Percentiles rank a stretch among this genome's conserved stretches.
Evolutionary conservation across 2,329 filamentous ascomycete genomes (phyloP).

Genomic region (Tothia fuscella): DNA sequence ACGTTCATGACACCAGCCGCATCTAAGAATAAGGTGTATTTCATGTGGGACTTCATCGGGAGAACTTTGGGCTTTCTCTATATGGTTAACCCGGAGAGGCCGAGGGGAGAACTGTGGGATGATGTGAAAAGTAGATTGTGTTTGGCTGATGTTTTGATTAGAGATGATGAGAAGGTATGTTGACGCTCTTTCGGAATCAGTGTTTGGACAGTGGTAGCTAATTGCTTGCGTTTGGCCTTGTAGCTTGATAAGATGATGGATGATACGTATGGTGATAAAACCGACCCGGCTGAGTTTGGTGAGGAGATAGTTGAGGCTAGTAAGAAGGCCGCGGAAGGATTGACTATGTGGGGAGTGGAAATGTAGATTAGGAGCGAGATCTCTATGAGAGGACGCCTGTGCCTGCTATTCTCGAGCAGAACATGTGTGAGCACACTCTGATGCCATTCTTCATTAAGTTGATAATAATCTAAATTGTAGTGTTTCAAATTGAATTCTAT

Average conservation of each 20-base stretch:
- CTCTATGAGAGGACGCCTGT: too few species aligned
- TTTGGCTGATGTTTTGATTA: background rate
- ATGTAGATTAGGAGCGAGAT: too few species aligned
- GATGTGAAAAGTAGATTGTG: background rate
- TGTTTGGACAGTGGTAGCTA: background rate
- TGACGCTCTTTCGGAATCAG: background rate
- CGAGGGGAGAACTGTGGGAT: background rate
- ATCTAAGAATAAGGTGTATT: constrained; percentile 25
- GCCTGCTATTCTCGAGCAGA: too few species aligned
- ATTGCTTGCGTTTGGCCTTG: background rate
- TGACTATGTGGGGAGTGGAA: too few species aligned
- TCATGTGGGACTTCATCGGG: constrained; percentile 25
- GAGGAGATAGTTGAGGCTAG: background rate
- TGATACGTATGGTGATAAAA: background rate
- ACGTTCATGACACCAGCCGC: constrained; percentile 24
- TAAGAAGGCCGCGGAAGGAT: too few species aligned
- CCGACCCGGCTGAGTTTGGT: background rate
- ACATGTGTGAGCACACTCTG: too few species aligned
- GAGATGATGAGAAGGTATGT: background rate
- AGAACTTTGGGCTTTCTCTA: constrained; percentile 14
- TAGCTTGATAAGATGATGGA: background rate
- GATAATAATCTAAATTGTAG: too few species aligned
- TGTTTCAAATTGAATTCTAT: too few species aligned
- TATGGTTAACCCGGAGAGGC: background rate
- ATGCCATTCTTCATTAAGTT: too few species aligned